Evolutionary conservation across 2,329 filamentous ascomycete species (phyloP).

Genomic region (Aspergillus quadrilineatus): DNA sequence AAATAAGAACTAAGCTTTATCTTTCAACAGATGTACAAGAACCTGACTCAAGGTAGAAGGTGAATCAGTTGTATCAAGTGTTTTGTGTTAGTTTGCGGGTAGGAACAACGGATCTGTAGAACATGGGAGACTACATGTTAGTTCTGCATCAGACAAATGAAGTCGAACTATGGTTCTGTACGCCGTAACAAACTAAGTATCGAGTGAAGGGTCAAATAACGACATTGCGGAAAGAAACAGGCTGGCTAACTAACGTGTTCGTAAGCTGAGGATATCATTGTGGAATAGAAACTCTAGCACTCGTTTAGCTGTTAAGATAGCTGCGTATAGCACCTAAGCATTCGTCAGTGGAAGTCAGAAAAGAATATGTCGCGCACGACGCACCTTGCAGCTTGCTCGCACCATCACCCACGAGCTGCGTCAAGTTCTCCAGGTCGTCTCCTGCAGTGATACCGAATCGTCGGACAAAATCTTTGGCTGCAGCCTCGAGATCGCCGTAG

Average conservation of each 20-base stretch:
- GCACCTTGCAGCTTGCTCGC: conserved; percentile 76
- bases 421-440: conserved; percentile 91
- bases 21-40: conserved; percentile 16
- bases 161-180: neutral
- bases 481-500: conserved; percentile 88
- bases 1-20: conserved; percentile 7
- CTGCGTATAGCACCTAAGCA: conserved; percentile 47
- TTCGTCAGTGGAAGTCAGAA: conserved; percentile 12
- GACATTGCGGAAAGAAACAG: conserved; percentile 6
- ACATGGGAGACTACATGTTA: neutral
- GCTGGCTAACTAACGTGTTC: conserved; percentile 4
- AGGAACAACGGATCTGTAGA: neutral
- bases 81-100: conserved; percentile 1
- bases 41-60: conserved; percentile 3
- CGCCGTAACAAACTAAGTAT: neutral
- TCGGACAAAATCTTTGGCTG: conserved; percentile 92
- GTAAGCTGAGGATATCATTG: conserved; percentile 11
- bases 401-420: conserved; percentile 78
- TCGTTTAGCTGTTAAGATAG: conserved; percentile 49
- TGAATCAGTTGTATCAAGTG: neutral
- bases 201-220: neutral
- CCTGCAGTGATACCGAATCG: conserved; percentile 94
- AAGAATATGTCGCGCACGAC: conserved; percentile 7
- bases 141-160: neutral
- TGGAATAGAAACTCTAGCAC: conserved; percentile 1